These are phyloP conservation scores for Penicillium samsonianum DNA, from an alignment of 495 filamentous ascomycete species.

Conservation along the genomic window DNA sequence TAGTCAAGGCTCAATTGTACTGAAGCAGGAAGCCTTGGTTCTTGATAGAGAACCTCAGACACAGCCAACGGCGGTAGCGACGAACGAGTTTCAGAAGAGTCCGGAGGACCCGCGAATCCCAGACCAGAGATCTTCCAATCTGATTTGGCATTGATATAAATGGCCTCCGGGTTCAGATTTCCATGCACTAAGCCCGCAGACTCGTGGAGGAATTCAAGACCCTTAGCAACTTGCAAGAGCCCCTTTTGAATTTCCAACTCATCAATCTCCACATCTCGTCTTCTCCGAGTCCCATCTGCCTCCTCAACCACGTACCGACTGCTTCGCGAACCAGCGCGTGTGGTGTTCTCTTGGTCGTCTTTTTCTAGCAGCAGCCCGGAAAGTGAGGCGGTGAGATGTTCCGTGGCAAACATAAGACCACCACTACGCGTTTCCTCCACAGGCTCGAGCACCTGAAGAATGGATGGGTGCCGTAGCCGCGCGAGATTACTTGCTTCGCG, in stretches of 20 bases:
- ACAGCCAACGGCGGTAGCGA: conserved; percentile 75
- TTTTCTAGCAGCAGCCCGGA: conserved; percentile 81
- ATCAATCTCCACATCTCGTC: conserved; percentile 90
- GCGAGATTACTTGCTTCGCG: conserved; percentile 88
- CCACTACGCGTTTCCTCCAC: conserved; percentile 91
- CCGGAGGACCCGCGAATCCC: conserved; percentile 79
- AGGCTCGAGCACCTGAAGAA: conserved; percentile 91
- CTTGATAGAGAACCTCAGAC: conserved; percentile 79
- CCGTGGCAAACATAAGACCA: conserved; percentile 93
- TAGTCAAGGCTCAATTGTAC: conserved; percentile 93
- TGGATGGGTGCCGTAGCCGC: conserved; percentile 81
- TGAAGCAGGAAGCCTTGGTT: conserved; percentile 76
- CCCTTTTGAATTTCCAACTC: conserved; percentile 98
- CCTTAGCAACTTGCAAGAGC: conserved; percentile 87
- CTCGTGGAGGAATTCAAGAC: conserved; percentile 93
- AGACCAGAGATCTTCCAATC: conserved; percentile 98
- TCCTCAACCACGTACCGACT: conserved; percentile 84
- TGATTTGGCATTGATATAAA: conserved; percentile 93
- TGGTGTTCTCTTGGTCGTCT: conserved; percentile 76
- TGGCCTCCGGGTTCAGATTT: conserved; percentile 93
- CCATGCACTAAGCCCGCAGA: conserved; percentile 92
- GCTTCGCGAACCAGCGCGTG: conserved; percentile 60
- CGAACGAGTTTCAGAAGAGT: conserved; percentile 65
- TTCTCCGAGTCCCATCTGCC: conserved; percentile 66
- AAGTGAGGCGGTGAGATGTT: conserved; percentile 85